Evolutionary conservation across 2,329 filamentous ascomycete genomes (phyloP).

Genomic region (Aspergillus uvarum): DNA sequence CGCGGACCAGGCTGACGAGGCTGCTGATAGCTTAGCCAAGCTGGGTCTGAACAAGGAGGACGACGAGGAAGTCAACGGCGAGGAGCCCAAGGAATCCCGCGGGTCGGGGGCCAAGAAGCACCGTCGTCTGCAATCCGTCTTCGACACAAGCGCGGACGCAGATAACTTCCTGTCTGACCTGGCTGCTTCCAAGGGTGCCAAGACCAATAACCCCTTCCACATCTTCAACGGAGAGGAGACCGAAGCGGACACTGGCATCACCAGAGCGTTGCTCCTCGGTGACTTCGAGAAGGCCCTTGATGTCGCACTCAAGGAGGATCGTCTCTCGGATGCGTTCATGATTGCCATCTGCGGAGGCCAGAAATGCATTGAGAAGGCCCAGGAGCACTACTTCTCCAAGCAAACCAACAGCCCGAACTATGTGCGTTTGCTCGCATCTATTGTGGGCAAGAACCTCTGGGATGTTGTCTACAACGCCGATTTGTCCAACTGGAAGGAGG

Average conservation of each 20-base stretch:
- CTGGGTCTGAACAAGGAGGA: slow-evolving; percentile 43
- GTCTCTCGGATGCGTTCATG: slow-evolving; percentile 94
- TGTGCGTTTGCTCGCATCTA: slow-evolving; percentile 81
- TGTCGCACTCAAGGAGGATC: slow-evolving; percentile 81
- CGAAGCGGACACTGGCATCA: slow-evolving; percentile 80
- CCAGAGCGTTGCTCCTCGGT: slow-evolving; percentile 81
- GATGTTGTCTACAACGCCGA: slow-evolving; percentile 97
- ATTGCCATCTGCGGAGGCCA: slow-evolving; percentile 96
- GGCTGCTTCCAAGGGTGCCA: slow-evolving; percentile 83
- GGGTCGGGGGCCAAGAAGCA: slow-evolving; percentile 56
- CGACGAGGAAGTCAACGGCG: slow-evolving; percentile 44
- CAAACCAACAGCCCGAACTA: slow-evolving; percentile 86
- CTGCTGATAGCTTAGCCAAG: slow-evolving; percentile 44
- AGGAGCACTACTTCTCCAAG: slow-evolving; percentile 83
- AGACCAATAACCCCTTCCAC: slow-evolving; percentile 91
- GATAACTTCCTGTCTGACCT: slow-evolving; percentile 87
- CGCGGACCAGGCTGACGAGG: slow-evolving; percentile 58
- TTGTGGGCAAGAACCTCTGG: slow-evolving; percentile 96
- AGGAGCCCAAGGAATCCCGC: slow-evolving; percentile 50
- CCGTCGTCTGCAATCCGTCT: slow-evolving; percentile 72
- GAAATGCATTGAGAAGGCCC: slow-evolving; percentile 89
- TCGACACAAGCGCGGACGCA: slow-evolving; percentile 68
- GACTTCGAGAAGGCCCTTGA: slow-evolving; percentile 88
- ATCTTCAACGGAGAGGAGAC: slow-evolving; percentile 83
- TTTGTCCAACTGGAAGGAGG: slow-evolving; percentile 90